Base-by-base conservation (phyloP, 2,329 filamentous ascomycete genomes). In the Nothopassalora personata region DNA sequence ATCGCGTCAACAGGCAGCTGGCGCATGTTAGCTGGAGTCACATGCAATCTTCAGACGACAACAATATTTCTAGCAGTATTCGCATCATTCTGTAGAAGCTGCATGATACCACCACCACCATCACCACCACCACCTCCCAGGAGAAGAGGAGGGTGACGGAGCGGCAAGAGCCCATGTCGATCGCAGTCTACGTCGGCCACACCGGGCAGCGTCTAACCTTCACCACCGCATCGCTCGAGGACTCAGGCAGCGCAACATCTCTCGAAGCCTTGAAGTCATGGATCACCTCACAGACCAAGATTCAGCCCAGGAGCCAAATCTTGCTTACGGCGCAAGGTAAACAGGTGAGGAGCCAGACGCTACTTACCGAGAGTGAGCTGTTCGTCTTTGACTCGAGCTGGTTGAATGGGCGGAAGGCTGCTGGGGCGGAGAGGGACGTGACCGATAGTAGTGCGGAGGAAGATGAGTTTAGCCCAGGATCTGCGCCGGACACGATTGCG, bases 361-460 rank as follows among this genome's bases (percentile, higher is more conserved):
- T 97, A 51, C 84, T 90, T 64, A 86, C 84, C 36, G 93, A 97
- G 88, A 89, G 85, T 66, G 91, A 97, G 73, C 86, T 99, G 58
- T 97, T 89, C 72, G 85, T 97, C 54, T 99, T 96, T 75, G 91
- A 97, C 74, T 88, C 91, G 62, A 86, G 77, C 72, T 71, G 78
- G 68, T 60, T 73, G 71, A 67, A 62, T 47, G 60, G 59, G 13
- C 64, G 65, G 60, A 62, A 64, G 46, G 59, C 61, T 33, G 49
- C 64, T 47, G 75, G 63, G 70, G 70, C 66, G 61, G 68, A 61
- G 74, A 84, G 62, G 70, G 77, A 69, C 23, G 23, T 23, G 68
- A 72, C 53, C 76, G 81, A 52, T 27, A 63, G 60, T 39, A 59
- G 64, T 43, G 53, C 54, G 15, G 62, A 60, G 30, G 54, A 60